These are phyloP conservation scores for Panellus pusillus DNA, from an alignment of 768 basidiomycete genomes.

Conservation along the genomic window DNA sequence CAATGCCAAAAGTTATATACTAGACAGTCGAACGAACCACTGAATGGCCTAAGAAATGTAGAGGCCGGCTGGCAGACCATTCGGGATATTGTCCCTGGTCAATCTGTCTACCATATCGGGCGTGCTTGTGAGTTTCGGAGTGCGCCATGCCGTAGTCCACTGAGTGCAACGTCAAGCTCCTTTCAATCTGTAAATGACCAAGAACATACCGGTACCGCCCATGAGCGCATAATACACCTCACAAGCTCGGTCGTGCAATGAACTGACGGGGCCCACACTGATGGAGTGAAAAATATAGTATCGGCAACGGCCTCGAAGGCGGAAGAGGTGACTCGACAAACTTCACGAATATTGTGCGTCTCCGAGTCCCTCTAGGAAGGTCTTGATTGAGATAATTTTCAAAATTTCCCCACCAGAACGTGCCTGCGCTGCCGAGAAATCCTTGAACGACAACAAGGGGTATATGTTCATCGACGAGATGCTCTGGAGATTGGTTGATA, in stretches of 20 bases:
- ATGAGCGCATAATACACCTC: slow-evolving; percentile 47
- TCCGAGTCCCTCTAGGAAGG: slow-evolving; percentile 10
- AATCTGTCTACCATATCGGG: slow-evolving; percentile 42
- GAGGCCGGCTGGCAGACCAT: slow-evolving; percentile 42
- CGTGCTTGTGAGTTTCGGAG: slow-evolving; percentile 36
- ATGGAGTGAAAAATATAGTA: neutral
- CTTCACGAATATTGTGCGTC: slow-evolving; percentile 25
- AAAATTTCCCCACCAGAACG: slow-evolving; percentile 42
- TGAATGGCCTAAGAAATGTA: slow-evolving; percentile 54
- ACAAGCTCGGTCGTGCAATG: slow-evolving; percentile 53
- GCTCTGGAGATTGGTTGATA: neutral
- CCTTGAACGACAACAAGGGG: slow-evolving; percentile 51
- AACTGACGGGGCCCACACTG: slow-evolving; percentile 53
- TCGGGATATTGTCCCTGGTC: slow-evolving; percentile 42
- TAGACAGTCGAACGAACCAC: slow-evolving; percentile 32
- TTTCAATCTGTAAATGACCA: neutral
- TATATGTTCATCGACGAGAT: slow-evolving; percentile 8
- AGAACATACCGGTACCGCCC: slow-evolving; percentile 42
- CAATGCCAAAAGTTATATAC: neutral
- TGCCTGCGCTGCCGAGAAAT: slow-evolving; percentile 40
- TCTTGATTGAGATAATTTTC: slow-evolving; percentile 31
- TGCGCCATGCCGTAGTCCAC: slow-evolving; percentile 52
- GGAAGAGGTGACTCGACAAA: slow-evolving; percentile 8
- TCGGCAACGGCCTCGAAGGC: neutral
- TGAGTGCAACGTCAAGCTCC: slow-evolving; percentile 4